phyloP scores from a whole-genome alignment of 1,139 yeast genomes.

The Debaryomyces coudertii region DNA sequence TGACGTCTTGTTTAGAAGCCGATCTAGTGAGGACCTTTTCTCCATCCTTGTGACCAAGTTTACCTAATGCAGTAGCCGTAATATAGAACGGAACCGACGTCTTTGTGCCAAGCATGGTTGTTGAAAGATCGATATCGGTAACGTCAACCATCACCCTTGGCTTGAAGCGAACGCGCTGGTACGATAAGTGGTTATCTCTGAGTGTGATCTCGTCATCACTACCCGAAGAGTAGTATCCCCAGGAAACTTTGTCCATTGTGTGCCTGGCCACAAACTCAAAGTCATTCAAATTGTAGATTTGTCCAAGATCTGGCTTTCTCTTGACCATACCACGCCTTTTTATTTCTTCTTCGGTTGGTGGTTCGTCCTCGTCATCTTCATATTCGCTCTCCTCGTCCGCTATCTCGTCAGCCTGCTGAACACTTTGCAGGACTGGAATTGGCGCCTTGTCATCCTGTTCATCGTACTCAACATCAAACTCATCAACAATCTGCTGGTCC shows the following conservation, averaged over 20 bases:
- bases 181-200: slow-evolving; percentile 88
- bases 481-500: slow-evolving; percentile 34
- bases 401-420: slow-evolving; percentile 7
- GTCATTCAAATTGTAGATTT: slow-evolving; percentile 71
- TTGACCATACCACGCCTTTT: slow-evolving; percentile 28
- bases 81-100: slow-evolving; percentile 65
- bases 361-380: slow-evolving; percentile 38
- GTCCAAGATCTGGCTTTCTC: slow-evolving; percentile 63
- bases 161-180: slow-evolving; percentile 81
- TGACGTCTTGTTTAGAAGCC: slow-evolving; percentile 65
- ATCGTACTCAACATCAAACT: slow-evolving; percentile 51
- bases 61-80: slow-evolving; percentile 81
- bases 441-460: slow-evolving; percentile 43
- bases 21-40: slow-evolving; percentile 77
- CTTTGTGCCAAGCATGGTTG: slow-evolving; percentile 45
- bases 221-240: slow-evolving; percentile 93
- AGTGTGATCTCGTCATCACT: slow-evolving; percentile 89
- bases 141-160: slow-evolving; percentile 83
- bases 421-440: slow-evolving; percentile 19
- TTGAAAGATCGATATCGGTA: slow-evolving; percentile 37
- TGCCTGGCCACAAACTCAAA: slow-evolving; percentile 85
- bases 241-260: slow-evolving; percentile 69
- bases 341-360: slow-evolving; percentile 36
- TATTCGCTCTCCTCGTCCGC: slow-evolving; percentile 27
- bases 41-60: slow-evolving; percentile 77